These are phyloP conservation scores for Jacaranda mimosifolia DNA, from an alignment of 257 asterid genomes.

Conservation along the genomic window DNA sequence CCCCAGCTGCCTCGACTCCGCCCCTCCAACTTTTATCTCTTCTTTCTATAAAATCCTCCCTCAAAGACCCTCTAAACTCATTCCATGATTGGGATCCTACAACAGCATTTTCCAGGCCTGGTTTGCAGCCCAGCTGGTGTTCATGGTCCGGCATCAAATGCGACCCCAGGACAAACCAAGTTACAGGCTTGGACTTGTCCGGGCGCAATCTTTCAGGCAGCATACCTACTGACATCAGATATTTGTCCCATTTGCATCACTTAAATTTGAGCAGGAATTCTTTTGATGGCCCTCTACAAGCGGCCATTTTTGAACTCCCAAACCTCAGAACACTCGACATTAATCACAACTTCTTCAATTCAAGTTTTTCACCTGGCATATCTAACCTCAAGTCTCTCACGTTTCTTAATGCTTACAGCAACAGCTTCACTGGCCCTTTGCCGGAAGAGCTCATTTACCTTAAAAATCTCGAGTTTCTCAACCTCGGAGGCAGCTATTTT, in stretches of 20 bases:
- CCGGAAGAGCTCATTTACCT: conserved; percentile 65
- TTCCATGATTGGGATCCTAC: conserved; percentile 76
- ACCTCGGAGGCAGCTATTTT: conserved; percentile 91
- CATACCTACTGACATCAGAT: conserved; percentile 54
- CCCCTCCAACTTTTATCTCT: conserved; percentile 65
- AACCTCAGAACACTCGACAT: conserved; percentile 70
- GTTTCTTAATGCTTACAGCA: conserved; percentile 74
- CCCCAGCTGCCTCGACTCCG: conserved; percentile 36
- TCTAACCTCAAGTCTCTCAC: conserved; percentile 66
- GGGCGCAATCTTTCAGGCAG: conserved; percentile 76
- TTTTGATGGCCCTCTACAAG: conserved; percentile 63
- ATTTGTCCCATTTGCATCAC: conserved; percentile 57
- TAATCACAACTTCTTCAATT: conserved; percentile 70
- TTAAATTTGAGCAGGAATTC: conserved; percentile 80
- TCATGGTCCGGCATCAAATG: conserved; percentile 81
- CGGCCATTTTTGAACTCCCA: conserved; percentile 62
- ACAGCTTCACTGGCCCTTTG: conserved; percentile 71
- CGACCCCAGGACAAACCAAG: conserved; percentile 51
- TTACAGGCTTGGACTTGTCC: conserved; percentile 71
- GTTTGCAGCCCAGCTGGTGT: conserved; percentile 67
- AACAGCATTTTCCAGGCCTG: conserved; percentile 43
- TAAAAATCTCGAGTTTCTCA: conserved; percentile 71
- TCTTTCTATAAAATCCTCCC: conserved; percentile 67
- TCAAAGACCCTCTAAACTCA: conserved; percentile 65
- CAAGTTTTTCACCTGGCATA: conserved; percentile 67